Base-by-base conservation (phyloP, 768 basidiomycete species). In the Suillus occidentalis region DNA sequence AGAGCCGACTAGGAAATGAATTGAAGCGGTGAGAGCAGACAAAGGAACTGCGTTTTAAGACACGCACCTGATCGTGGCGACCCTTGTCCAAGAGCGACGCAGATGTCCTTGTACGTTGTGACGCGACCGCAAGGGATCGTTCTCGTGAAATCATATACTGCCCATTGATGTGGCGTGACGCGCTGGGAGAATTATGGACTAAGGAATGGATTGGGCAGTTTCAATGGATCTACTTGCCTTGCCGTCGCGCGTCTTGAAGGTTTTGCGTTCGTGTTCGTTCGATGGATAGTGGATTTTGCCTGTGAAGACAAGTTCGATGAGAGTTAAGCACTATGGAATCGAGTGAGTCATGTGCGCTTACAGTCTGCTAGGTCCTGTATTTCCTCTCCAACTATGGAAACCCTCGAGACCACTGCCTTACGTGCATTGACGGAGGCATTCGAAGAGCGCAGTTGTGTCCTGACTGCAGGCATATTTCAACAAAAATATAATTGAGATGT, bases 61-160 rank as follows among this genome's bases (percentile, higher is more conserved):
- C 40, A 18, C 81, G n/a, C 66, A 87, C 86, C 85, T 67, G 88
- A 87, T 20, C 87, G 85, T 36, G 88, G 85, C 6, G 87, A 89
- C 12, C 87, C 87, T 37, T 67, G 62, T 1, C 86, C 85, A 3
- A 87, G 75, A 8, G 81, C 81, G 1, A 70, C 65, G 39, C 82
- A 82, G 22, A 89, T 77, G 31, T 82, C 79, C 65, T 86, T 87
- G 68, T 88, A 88, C 1, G 86, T 88, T 22, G 81, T 80, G 1
- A 89, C 83, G 45, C 78, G 82, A 1, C 87, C 86, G 1, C 58
- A 67, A 0, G 86, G 87, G 25, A 88, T 84, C 1, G 75, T 81
- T 47, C 74, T 69, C 5, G 79, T 71, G 64, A 82, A 82, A 69
- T 89, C 87, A 61, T 88, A 89, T 0, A 88, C 85, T 13, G 79